Evolutionary conservation across 805 yeast species (phyloP).

Genomic region (Candida verbasci): DNA sequence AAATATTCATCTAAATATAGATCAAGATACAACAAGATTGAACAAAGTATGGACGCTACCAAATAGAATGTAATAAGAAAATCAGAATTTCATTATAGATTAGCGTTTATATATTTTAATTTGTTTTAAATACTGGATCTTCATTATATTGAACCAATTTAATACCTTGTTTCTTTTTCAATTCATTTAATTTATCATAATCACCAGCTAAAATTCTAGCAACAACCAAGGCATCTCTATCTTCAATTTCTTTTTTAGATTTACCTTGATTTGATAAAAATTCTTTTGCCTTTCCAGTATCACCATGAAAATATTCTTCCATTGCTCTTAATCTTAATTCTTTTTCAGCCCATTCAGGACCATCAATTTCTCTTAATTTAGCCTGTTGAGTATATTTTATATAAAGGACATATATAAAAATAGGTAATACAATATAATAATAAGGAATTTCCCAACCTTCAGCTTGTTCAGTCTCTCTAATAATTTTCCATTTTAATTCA

Average conservation of each 20-base stretch:
- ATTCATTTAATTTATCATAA: constrained; percentile 64
- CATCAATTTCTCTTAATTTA: constrained; percentile 36
- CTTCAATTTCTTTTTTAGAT: constrained; percentile 52
- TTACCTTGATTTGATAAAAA: constrained; percentile 52
- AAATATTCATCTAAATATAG: too few relatives aligned
- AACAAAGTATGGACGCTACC: too few relatives aligned
- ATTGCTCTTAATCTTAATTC: constrained; percentile 73
- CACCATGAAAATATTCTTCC: constrained; percentile 58
- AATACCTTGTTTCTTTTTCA: constrained; percentile 46
- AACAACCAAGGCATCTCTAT: constrained; percentile 72
- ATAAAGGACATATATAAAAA: constrained; percentile 53
- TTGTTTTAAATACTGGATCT: constrained; percentile 25
- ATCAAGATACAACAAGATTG: too few relatives aligned
- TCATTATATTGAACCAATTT: constrained; percentile 32
- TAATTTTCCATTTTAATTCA: constrained; percentile 71
- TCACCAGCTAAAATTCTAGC: constrained; percentile 82
- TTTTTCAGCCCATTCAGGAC: constrained; percentile 77
- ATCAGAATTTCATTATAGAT: too few relatives aligned
- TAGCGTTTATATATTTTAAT: neutral
- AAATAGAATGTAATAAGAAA: too few relatives aligned
- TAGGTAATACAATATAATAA: constrained; percentile 71
- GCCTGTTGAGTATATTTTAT: constrained; percentile 42
- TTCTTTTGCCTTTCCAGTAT: constrained; percentile 46
- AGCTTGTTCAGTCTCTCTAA: constrained; percentile 64
- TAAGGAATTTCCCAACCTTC: constrained; percentile 85